A percentile compares a stretch with the other conserved stretches of the same genome.
Evolutionary conservation across 768 basidiomycete species (phyloP).

Genomic region (Tylopilus rubrobrunneus): DNA sequence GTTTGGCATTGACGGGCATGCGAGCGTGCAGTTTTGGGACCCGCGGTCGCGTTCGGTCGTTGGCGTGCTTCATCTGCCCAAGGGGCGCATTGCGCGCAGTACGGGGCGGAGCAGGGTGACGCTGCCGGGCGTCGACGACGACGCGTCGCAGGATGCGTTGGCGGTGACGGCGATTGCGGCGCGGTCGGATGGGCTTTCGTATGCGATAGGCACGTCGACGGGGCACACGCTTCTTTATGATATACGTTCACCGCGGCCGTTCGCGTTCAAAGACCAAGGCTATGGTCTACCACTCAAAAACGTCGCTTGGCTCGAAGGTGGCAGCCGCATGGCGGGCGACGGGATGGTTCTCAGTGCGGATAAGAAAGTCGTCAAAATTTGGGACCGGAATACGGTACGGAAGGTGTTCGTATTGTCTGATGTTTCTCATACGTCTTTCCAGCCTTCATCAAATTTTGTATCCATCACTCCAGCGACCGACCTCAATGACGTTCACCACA

Average conservation of each 20-base stretch:
- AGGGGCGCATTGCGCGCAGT: constrained; percentile 44
- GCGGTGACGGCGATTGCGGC: constrained; percentile 83
- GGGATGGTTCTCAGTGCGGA: constrained; percentile 90
- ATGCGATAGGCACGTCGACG: constrained; percentile 92
- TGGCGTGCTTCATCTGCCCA: constrained; percentile 63
- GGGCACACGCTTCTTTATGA: constrained; percentile 96
- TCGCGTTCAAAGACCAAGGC: constrained; percentile 93
- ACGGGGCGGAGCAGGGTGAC: constrained; percentile 30
- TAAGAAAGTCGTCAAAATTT: constrained; percentile 96
- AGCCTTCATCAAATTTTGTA: constrained; percentile 85
- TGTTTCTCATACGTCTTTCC: constrained; percentile 1
- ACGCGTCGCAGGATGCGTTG: constrained; percentile 31
- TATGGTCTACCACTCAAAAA: constrained; percentile 88
- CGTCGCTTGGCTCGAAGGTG: constrained; percentile 87
- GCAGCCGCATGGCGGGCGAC: constrained; percentile 77
- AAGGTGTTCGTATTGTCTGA: background rate
- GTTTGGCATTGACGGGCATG: constrained; percentile 84
- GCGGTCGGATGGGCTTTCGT: constrained; percentile 83
- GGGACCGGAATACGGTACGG: constrained; percentile 82
- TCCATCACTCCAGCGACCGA: constrained; percentile 90
- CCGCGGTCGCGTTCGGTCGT: constrained; percentile 76
- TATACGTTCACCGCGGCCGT: constrained; percentile 77
- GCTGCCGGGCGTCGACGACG: constrained; percentile 35
- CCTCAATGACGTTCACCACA: constrained; percentile 86
- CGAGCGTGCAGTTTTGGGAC: constrained; percentile 96